Conservation (phyloP, 1,284 basidiomycete species). For the Cutaneotrichosporon sp. region DNA sequence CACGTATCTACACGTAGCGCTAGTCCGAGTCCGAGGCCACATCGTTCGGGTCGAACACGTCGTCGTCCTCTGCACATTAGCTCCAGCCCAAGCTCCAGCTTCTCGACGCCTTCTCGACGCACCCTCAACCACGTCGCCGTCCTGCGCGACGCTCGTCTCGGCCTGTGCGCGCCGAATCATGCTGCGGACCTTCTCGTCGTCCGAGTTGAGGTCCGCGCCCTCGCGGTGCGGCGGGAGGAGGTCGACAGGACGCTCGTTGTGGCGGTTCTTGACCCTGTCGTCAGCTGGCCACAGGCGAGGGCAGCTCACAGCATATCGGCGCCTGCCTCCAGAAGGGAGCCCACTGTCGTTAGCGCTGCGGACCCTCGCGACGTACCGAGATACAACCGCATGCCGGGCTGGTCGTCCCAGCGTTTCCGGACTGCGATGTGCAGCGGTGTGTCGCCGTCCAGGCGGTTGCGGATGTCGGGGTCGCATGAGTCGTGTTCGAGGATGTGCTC, state of each 20-base stretch:
- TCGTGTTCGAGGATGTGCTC: conserved; percentile 70
- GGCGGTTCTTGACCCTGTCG: conserved; percentile 66
- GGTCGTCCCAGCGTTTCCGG: conserved; percentile 57
- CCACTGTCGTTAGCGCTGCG: conserved; percentile 50
- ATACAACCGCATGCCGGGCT: conserved; percentile 53
- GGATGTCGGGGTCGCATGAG: conserved; percentile 75
- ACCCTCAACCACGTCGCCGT: conserved; percentile 46
- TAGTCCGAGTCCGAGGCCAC: conserved; percentile 43
- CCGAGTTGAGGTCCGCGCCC: conserved; percentile 31
- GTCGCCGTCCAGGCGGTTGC: conserved; percentile 66
- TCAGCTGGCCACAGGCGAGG: background rate
- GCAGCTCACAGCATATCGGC: conserved; percentile 61
- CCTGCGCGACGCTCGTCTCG: conserved; percentile 34
- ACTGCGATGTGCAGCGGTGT: conserved; percentile 82
- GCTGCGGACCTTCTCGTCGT: conserved; percentile 41
- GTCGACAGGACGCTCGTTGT: conserved; percentile 59
- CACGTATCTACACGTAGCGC: background rate
- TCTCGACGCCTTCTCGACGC: conserved; percentile 15
- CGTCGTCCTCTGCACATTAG: conserved; percentile 31
- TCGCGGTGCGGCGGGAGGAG: conserved; percentile 52
- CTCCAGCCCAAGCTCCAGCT: too few species aligned
- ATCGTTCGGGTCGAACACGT: conserved; percentile 42
- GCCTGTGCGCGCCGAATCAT: conserved; percentile 40
- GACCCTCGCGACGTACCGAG: conserved; percentile 49
- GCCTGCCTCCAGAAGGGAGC: conserved; percentile 68